These are phyloP conservation scores for Penicillium hesseltinei DNA, from an alignment of 2,329 filamentous ascomycete species.

Conservation along the genomic window DNA sequence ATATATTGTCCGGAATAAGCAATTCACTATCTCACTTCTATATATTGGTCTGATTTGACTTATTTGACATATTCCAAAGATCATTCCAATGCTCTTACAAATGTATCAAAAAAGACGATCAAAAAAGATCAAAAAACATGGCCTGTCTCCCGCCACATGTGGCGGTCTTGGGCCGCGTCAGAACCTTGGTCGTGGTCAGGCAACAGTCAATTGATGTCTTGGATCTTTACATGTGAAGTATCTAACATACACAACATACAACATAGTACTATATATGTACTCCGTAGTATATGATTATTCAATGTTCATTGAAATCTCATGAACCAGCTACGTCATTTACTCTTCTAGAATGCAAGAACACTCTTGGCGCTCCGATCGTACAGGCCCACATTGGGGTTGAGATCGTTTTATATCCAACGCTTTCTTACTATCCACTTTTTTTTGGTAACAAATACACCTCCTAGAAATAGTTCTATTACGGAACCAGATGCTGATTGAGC, in stretches of 20 bases:
- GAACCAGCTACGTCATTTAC: neutral
- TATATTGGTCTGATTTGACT: neutral
- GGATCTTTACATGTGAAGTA: too few relatives aligned
- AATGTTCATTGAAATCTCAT: neutral
- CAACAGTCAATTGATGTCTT: neutral
- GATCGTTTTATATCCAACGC: neutral
- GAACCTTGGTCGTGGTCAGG: neutral
- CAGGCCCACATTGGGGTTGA: neutral
- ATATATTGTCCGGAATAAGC: neutral
- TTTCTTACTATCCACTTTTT: neutral
- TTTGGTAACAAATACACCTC: too few relatives aligned
- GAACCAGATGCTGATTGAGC: neutral
- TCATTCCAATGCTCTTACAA: neutral
- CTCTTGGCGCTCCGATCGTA: constrained; percentile 3
- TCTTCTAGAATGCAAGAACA: neutral
- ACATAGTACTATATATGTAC: too few relatives aligned
- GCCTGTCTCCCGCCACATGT: constrained; percentile 4
- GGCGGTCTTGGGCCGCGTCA: constrained; percentile 6
- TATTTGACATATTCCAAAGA: neutral
- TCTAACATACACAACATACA: too few relatives aligned
- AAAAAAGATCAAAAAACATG: neutral
- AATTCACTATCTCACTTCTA: neutral
- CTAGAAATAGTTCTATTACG: neutral
- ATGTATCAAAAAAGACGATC: neutral
- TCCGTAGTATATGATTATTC: neutral